phyloP scores from a whole-genome alignment of 768 basidiomycete genomes.

The Gautieria morchelliformis region DNA sequence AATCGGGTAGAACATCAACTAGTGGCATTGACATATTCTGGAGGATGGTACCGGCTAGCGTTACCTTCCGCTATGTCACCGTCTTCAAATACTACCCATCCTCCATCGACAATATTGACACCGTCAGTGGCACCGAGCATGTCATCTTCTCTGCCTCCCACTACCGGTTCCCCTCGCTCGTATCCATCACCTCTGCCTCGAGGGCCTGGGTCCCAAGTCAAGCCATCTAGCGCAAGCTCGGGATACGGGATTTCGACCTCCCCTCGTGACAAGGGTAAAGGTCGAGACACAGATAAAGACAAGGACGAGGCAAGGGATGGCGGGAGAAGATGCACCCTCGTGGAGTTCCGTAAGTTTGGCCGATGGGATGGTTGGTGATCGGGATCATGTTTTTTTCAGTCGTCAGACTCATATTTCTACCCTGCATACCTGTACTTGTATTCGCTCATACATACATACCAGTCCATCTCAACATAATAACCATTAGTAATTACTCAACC shows the following conservation, averaged over 20 bases:
- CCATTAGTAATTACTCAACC: neutral
- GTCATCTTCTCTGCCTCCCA: slow-evolving; percentile 36
- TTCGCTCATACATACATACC: neutral
- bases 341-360: slow-evolving; percentile 76
- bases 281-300: slow-evolving; percentile 51
- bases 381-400: neutral
- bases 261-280: slow-evolving; percentile 44
- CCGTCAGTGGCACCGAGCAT: slow-evolving; percentile 10
- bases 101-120: slow-evolving; percentile 13
- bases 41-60: slow-evolving; percentile 86
- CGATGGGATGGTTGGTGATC: slow-evolving; percentile 78
- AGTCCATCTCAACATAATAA: neutral
- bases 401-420: neutral
- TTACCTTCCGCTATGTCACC: slow-evolving; percentile 35
- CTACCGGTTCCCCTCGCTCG: slow-evolving; percentile 29
- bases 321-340: slow-evolving; percentile 48
- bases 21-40: slow-evolving; percentile 75
- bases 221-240: slow-evolving; percentile 15
- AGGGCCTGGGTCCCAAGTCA: neutral
- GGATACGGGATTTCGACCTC: slow-evolving; percentile 43
- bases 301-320: slow-evolving; percentile 48
- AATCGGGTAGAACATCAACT: slow-evolving; percentile 54
- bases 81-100: slow-evolving; percentile 18
- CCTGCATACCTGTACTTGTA: neutral
- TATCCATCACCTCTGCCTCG: neutral